A percentile compares a stretch with the other conserved stretches of the same genome.
These are phyloP conservation scores for Mollisiaceae sp. DNA, from an alignment of 2,329 filamentous ascomycete genomes.

Conservation along the genomic window DNA sequence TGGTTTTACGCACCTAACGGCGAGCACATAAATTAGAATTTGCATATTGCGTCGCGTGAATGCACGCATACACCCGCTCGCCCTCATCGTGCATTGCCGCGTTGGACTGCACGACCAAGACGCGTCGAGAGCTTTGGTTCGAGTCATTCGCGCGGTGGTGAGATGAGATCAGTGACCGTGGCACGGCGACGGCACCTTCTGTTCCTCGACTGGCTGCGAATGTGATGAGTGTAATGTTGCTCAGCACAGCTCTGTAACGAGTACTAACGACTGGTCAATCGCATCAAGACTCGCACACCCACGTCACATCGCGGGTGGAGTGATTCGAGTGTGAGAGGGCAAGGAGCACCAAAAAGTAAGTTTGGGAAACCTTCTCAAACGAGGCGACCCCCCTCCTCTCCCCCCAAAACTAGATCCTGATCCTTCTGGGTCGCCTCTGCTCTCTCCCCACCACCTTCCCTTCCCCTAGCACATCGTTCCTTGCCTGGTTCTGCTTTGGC, in stretches of 20 bases:
- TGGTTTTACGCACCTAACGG: too few species aligned
- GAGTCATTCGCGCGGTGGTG: background rate
- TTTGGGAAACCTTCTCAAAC: constrained; percentile 1
- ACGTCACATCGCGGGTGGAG: background rate
- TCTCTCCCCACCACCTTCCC: background rate
- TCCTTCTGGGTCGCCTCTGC: too few species aligned
- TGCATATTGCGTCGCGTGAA: background rate
- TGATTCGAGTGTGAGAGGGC: background rate
- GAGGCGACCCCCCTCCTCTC: too few species aligned
- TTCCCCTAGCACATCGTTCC: background rate
- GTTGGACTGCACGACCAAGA: background rate
- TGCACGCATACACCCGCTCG: too few species aligned
- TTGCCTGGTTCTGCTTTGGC: background rate
- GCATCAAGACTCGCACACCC: background rate
- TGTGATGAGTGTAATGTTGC: background rate
- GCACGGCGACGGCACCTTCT: background rate
- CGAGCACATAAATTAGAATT: background rate
- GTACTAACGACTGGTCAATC: background rate
- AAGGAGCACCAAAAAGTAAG: constrained; percentile 4
- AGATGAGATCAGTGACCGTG: background rate
- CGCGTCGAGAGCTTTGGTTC: background rate
- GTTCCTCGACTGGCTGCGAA: background rate
- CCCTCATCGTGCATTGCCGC: too few species aligned
- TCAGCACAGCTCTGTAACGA: background rate
- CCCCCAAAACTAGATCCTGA: too few species aligned